Conservation (phyloP, 371 early-diverging fungal species). For the Mucor sp. region DNA sequence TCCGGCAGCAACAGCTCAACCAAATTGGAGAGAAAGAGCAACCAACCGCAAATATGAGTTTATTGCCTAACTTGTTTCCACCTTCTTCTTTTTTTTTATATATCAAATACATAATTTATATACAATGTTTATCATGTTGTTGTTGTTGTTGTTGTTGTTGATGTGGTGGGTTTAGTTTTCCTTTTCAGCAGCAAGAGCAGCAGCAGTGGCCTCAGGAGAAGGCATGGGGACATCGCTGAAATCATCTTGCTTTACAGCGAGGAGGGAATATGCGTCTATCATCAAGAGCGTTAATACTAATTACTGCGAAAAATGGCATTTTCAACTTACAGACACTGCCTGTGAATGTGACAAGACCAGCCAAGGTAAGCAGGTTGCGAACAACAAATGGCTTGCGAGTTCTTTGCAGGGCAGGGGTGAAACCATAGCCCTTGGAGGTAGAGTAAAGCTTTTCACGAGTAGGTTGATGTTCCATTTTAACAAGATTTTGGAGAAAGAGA, state of each 20-base stretch:
- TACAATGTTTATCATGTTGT: neutral
- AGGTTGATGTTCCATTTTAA: slow-evolving; percentile 25
- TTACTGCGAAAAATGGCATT: neutral
- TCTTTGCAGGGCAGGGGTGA: slow-evolving; percentile 57
- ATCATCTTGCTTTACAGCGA: slow-evolving; percentile 63
- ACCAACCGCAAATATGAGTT: slow-evolving; percentile 13
- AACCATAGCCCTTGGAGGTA: slow-evolving; percentile 50
- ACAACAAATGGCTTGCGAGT: slow-evolving; percentile 52
- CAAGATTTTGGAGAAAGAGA: neutral
- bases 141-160: slow-evolving; percentile 2
- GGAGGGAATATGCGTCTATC: slow-evolving; percentile 54
- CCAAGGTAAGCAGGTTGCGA: slow-evolving; percentile 51
- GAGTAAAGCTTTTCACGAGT: slow-evolving; percentile 51
- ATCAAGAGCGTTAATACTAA: neutral
- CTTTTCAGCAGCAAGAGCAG: slow-evolving; percentile 33
- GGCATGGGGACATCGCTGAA: slow-evolving; percentile 61
- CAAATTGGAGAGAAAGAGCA: slow-evolving; percentile 24
- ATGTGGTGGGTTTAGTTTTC: neutral
- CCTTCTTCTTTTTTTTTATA: too few species aligned
- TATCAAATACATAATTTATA: slow-evolving; percentile 2
- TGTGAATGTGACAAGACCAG: slow-evolving; percentile 49
- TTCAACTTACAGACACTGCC: slow-evolving; percentile 55
- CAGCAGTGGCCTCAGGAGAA: slow-evolving; percentile 32
- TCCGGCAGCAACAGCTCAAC: slow-evolving; percentile 24
- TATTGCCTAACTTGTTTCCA: neutral